Evolutionary conservation across 202 grass and related monocot genomes (phyloP).

Genomic region (Digitaria exilis): DNA sequence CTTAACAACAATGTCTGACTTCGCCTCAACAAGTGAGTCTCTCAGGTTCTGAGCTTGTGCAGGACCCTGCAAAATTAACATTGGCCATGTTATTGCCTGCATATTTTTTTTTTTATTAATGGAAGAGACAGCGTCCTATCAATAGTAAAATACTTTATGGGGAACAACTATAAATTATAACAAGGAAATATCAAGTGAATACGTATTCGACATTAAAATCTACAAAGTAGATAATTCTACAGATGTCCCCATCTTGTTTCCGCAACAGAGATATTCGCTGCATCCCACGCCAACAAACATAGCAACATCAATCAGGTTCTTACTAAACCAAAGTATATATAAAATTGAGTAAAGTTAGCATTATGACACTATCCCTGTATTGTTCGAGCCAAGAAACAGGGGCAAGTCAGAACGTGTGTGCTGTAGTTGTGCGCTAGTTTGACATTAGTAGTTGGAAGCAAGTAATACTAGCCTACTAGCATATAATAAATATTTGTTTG

Average conservation of each 20-base stretch:
- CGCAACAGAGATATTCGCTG: not conserved
- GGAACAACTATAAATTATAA: not conserved
- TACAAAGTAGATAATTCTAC: slow-evolving; percentile 6
- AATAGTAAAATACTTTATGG: not conserved
- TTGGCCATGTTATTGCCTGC: slow-evolving; percentile 5
- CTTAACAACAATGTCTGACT: slow-evolving; percentile 80
- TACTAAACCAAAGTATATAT: not conserved
- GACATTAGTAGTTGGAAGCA: not conserved
- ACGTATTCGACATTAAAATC: not conserved
- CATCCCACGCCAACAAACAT: not conserved
- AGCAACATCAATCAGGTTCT: not conserved
- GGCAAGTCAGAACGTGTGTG: not conserved
- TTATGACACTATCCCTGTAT: not conserved
- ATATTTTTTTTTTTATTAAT: not conserved
- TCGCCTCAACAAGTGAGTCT: slow-evolving; percentile 68
- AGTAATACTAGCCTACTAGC: not conserved
- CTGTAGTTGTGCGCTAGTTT: not conserved
- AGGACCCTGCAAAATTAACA: slow-evolving; percentile 58
- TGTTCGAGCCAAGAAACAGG: not conserved
- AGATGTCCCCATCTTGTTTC: not conserved
- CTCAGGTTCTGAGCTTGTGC: slow-evolving; percentile 93
- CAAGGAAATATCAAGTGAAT: not conserved
- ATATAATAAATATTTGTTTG: not conserved
- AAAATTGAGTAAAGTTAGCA: not conserved
- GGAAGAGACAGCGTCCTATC: not conserved